Conservation (phyloP, 2,329 filamentous ascomycete species). For the Xylaria sp. region DNA sequence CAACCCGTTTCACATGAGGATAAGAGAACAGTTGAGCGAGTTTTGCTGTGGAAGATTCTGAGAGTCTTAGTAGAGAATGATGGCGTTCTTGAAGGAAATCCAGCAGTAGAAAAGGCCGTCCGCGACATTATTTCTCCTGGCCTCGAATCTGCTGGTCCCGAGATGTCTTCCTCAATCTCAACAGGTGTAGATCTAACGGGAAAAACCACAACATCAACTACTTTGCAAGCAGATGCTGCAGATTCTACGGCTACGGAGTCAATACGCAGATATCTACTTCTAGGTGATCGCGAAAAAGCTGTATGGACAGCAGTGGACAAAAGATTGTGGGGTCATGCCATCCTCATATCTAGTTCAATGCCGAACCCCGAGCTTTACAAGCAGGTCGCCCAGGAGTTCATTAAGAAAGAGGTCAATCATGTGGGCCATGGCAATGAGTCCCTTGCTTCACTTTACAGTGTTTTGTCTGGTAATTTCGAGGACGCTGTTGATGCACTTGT, state of each 20-base stretch:
- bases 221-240: constrained; percentile 70
- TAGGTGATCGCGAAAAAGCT: constrained; percentile 88
- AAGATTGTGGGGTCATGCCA: constrained; percentile 94
- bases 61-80: constrained; percentile 86
- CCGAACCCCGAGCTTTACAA: constrained; percentile 84
- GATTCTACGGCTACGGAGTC: constrained; percentile 76
- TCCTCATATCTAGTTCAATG: constrained; percentile 83
- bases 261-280: constrained; percentile 77
- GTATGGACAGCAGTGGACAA: constrained; percentile 95
- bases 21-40: constrained; percentile 80
- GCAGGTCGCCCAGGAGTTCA: constrained; percentile 93
- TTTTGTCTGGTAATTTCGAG: constrained; percentile 92
- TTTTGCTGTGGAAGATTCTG: constrained; percentile 88
- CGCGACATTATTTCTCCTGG: constrained; percentile 77
- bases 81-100: constrained; percentile 78
- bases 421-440: constrained; percentile 83
- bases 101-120: constrained; percentile 77
- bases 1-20: constrained; percentile 66
- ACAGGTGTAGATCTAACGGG: constrained; percentile 53
- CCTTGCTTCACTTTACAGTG: constrained; percentile 89
- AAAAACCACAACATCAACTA: constrained; percentile 49
- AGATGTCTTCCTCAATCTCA: constrained; percentile 42
- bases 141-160: constrained; percentile 46
- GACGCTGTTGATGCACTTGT: constrained; percentile 97
- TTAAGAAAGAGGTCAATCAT: constrained; percentile 91